Base-by-base conservation (phyloP, 2,329 filamentous ascomycete genomes). In the Simplicillium aogashimaense region DNA sequence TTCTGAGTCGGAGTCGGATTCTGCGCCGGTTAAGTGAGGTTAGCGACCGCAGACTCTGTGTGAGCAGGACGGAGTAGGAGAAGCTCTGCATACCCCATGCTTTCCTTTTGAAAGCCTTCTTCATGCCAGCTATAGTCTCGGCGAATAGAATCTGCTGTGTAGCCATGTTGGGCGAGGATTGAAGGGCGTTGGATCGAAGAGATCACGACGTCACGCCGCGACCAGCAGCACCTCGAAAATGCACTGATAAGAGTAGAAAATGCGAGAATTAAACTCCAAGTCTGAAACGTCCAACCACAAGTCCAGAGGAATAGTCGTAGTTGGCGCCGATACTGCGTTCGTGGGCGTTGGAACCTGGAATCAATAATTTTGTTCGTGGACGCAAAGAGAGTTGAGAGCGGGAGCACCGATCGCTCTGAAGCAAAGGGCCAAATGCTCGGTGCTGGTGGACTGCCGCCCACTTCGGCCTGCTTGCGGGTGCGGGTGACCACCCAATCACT, bases 1-100 rank as follows among this genome's bases (percentile, higher is more conserved):
- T 40, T 78, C 74, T 44, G 80, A 78, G 59, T 90, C 86, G 43
- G 83, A 86, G 57, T 89, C 85, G 50, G 81, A 86, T 46, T 86
- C 85, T 88, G 61, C 42, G 35, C 41, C 48, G 35, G 45, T 31
- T 36, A 41, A 31, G 37, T 57, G 42, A 57, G 36, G 53, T 53
- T 45, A 54, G 49, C 43, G 40, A 25, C n/a, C 37, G 36, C 44
- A 4, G 33, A 14, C 39, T 25, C 41, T 35, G 31, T 33, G 29
- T 28, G 36, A 12, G 4, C 16, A 30, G 31, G 17, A n/a, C 35
- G 37, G 29, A n/a, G 16, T 14, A 28, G 28, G 34, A 14, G 16
- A n/a, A 34, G 36, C 15, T 29, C 16, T 13, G 1, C 58, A 47
- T 60, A 80, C 78, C 78, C 43, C 78, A 79, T 48, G 73, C 67